Percentiles rank a stretch among this genome's conserved stretches.
These are phyloP conservation scores for Argentina anserina DNA, from an alignment of 306 rosid species.

Conservation along the genomic window DNA sequence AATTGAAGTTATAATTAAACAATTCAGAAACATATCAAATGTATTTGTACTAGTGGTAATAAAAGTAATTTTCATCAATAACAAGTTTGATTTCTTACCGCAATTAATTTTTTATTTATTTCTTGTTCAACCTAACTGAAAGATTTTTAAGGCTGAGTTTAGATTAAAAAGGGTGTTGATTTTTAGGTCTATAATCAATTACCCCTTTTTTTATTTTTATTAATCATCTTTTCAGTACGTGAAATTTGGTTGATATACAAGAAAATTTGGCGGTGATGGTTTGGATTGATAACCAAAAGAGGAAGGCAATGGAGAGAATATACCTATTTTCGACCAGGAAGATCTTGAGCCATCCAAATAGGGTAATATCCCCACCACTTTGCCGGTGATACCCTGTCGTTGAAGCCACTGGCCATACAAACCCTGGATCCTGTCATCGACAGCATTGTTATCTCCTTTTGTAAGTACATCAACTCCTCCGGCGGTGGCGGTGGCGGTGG, in stretches of 20 bases:
- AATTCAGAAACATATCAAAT: too few species aligned
- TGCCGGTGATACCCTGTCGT: neutral
- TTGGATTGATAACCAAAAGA: neutral
- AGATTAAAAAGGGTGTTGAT: too few species aligned
- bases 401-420: neutral
- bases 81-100: too few species aligned
- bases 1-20: too few species aligned
- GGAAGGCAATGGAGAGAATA: neutral
- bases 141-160: too few species aligned
- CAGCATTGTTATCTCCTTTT: neutral
- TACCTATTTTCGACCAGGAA: neutral
- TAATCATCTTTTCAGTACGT: too few species aligned
- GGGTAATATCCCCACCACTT: neutral
- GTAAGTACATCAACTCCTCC: neutral
- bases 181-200: too few species aligned
- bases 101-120: too few species aligned
- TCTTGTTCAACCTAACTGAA: too few species aligned
- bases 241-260: neutral
- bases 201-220: too few species aligned
- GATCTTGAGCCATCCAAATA: neutral
- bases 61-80: too few species aligned
- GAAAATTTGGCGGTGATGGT: neutral
- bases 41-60: too few species aligned
- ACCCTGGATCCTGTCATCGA: neutral
- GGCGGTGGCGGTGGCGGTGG: neutral